Conservation (phyloP, 768 basidiomycete species). For the Lentinula boryana region DNA sequence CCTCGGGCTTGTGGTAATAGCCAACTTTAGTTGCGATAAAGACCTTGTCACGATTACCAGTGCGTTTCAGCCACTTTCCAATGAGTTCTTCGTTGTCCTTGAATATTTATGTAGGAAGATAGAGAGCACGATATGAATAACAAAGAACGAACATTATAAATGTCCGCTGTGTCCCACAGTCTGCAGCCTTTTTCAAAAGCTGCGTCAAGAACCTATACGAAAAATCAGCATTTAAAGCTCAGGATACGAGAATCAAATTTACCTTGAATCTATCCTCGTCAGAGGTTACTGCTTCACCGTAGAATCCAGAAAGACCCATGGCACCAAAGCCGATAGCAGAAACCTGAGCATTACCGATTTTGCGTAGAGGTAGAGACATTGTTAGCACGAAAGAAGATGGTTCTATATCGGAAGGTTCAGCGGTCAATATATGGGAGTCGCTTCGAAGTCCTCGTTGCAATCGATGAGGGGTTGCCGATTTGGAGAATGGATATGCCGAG, state of each 20-base stretch:
- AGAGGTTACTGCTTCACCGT: slow-evolving; percentile 30
- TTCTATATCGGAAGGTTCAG: not conserved
- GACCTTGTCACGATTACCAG: slow-evolving; percentile 33
- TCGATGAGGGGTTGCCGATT: not conserved
- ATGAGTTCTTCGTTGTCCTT: slow-evolving; percentile 32
- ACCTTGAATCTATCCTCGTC: slow-evolving; percentile 52
- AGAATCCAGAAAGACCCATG: slow-evolving; percentile 38
- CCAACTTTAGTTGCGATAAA: slow-evolving; percentile 49
- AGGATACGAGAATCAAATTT: not conserved
- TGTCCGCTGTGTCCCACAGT: slow-evolving; percentile 37
- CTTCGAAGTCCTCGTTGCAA: not conserved
- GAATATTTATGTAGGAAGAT: not conserved
- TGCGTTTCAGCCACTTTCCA: slow-evolving; percentile 37
- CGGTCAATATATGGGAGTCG: not conserved
- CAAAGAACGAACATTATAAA: slow-evolving; percentile 19
- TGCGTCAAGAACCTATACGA: slow-evolving; percentile 27
- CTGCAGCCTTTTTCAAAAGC: slow-evolving; percentile 30
- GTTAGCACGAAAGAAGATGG: not conserved
- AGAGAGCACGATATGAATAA: no score
- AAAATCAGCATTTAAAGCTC: no score
- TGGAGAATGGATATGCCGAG: not conserved
- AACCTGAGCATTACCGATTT: slow-evolving; percentile 27
- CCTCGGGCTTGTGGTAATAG: slow-evolving; percentile 5
- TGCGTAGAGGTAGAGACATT: slow-evolving; percentile 4
- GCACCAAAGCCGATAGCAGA: slow-evolving; percentile 45